Base-by-base conservation (phyloP, 148 eudicot species). In the Arctostaphylos glauca region DNA sequence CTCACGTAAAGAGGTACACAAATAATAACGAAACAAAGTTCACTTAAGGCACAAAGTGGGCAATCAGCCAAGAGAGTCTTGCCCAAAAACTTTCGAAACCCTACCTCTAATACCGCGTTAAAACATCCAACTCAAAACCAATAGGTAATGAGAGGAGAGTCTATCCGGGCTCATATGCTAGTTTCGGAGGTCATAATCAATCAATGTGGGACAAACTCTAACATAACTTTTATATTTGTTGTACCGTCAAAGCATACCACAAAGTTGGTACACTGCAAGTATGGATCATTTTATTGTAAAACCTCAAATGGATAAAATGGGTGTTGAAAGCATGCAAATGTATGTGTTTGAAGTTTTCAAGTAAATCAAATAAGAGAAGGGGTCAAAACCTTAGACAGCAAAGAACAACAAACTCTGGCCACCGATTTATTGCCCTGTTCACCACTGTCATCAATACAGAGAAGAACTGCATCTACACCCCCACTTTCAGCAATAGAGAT, bases 401-500 rank as follows among this genome's bases (percentile, higher is more conserved):
- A 86, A 55, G 97, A 89, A 84, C 97, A 96, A 81, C 90, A 89
- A 73, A 89, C 81, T 86, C 84, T 91, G 38, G 99, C 98, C 50
- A 92, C 90, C 74, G 82, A 83, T 79, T 86, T 83, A 84, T 91
- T 93, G 53, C 90, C 84, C 85, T 93, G 96, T 83, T 89, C 90
- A 87, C 94, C 95, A 80, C 95, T 91, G 77, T 93, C 94, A 85
- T 93, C 94, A 84, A 94, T 88, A 83, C 96, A 93, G 74, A 49
- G 80, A 80, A 96, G 89, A 90, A 93, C 84, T 75, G 91, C 90
- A 89, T 93, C 98, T 84, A 96, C 87, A 85, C 98, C 99, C 78
- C 98, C 97, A 88, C 72, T 89, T 38, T 90, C 91, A 81, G 99
- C 96, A 76, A 93, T 81, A 70, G 92, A 91, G 87, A 94, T 91